A percentile compares a stretch with the other conserved stretches of the same genome.
Evolutionary conservation across 2,329 filamentous ascomycete species (phyloP).

Genomic region (Phyllosticta ampelicida): DNA sequence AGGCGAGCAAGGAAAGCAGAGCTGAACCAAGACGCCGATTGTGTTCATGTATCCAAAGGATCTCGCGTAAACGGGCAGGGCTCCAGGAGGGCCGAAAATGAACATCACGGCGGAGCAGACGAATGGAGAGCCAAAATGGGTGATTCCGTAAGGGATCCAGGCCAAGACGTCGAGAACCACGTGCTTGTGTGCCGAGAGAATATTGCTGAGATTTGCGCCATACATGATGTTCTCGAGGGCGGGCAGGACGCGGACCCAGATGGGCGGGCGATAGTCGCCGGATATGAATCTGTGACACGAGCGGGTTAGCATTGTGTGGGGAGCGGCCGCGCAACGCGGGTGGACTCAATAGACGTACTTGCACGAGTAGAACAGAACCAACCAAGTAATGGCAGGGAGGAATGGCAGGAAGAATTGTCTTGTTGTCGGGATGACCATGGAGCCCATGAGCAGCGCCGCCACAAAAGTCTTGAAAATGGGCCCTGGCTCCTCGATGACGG

Average conservation of each 20-base stretch:
- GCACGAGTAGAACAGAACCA: conserved; percentile 85
- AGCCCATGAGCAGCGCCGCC: conserved; percentile 54
- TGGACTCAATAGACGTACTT: conserved; percentile 57
- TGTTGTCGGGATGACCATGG: conserved; percentile 71
- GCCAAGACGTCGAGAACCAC: conserved; percentile 75
- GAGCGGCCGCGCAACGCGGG: neutral
- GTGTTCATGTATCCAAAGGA: conserved; percentile 91
- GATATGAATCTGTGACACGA: conserved; percentile 63
- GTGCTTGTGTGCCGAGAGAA: conserved; percentile 81
- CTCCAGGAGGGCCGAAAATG: conserved; percentile 77
- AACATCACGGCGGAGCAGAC: conserved; percentile 73
- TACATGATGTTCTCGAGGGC: conserved; percentile 95
- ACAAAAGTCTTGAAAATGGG: conserved; percentile 67
- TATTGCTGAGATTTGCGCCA: conserved; percentile 90
- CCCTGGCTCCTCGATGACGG: conserved; percentile 67
- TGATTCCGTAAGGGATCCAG: conserved; percentile 86
- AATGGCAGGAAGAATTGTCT: conserved; percentile 87
- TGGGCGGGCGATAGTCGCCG: conserved; percentile 76
- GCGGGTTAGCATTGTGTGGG: neutral
- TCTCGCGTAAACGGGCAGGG: conserved; percentile 71
- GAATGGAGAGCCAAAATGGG: conserved; percentile 79
- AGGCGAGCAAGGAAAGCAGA: conserved; percentile 85
- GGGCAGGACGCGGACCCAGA: conserved; percentile 90
- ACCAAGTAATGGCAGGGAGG: conserved; percentile 72
- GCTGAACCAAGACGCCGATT: conserved; percentile 74